Evolutionary conservation across 179 eudicot species (phyloP).

Genomic region (Silene vulgaris): DNA sequence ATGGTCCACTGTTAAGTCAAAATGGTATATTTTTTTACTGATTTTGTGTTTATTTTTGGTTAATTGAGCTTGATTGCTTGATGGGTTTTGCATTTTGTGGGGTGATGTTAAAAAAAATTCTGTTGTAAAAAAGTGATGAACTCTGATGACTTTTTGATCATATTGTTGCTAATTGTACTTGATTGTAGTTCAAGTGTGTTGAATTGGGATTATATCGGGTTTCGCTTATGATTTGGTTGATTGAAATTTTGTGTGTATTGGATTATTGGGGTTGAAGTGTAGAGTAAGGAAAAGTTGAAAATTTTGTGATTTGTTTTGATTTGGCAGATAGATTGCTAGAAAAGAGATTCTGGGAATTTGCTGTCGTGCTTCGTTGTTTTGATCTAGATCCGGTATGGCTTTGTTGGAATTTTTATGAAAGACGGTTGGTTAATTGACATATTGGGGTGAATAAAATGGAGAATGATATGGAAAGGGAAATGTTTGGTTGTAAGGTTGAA

Average conservation of each 20-base stretch:
- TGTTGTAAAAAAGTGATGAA: slow-evolving; percentile 11
- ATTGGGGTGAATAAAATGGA: slow-evolving; percentile 31
- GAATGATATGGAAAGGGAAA: slow-evolving; percentile 27
- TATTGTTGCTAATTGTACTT: not conserved
- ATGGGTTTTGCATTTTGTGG: slow-evolving; percentile 12
- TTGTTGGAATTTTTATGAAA: slow-evolving; percentile 16
- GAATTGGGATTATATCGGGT: slow-evolving; percentile 10
- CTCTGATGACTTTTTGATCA: slow-evolving; percentile 14
- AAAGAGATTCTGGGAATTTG: slow-evolving; percentile 13
- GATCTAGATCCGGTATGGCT: slow-evolving; percentile 18
- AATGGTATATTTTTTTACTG: slow-evolving; percentile 11
- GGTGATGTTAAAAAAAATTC: slow-evolving; percentile 13
- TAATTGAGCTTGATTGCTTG: not conserved
- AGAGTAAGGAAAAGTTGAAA: slow-evolving; percentile 4
- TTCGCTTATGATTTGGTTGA: slow-evolving; percentile 3
- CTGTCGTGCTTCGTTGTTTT: slow-evolving; percentile 12
- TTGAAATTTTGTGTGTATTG: slow-evolving; percentile 8
- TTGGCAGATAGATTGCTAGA: not conserved
- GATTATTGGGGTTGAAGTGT: slow-evolving; percentile 10
- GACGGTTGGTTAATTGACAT: slow-evolving; percentile 18
- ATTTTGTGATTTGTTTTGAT: not conserved
- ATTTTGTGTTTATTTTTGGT: slow-evolving; percentile 18
- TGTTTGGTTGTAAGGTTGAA: slow-evolving; percentile 32
- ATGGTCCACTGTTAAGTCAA: slow-evolving; percentile 23
- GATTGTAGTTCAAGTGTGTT: slow-evolving; percentile 4